These are phyloP conservation scores for Penicillium sp. DNA, from an alignment of 2,329 filamentous ascomycete genomes.

Conservation along the genomic window DNA sequence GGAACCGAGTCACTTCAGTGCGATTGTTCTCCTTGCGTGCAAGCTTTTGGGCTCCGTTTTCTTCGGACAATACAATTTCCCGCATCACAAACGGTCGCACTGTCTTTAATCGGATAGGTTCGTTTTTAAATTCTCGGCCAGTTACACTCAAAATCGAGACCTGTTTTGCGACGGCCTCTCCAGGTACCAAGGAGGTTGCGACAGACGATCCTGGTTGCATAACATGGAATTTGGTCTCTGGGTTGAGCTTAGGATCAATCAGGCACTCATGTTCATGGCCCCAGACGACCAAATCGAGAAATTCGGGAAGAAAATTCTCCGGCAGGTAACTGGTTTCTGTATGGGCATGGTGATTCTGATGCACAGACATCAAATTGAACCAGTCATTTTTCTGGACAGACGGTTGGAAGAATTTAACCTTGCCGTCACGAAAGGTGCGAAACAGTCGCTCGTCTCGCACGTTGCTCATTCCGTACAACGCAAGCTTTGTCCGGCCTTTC, in stretches of 20 bases:
- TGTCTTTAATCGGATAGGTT: slow-evolving; percentile 79
- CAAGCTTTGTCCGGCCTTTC: slow-evolving; percentile 88
- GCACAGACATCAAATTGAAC: slow-evolving; percentile 94
- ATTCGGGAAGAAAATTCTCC: slow-evolving; percentile 87
- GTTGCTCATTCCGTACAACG: slow-evolving; percentile 91
- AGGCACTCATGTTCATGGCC: slow-evolving; percentile 96
- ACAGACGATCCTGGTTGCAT: slow-evolving; percentile 98
- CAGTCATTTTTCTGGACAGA: slow-evolving; percentile 78
- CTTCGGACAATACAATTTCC: slow-evolving; percentile 74
- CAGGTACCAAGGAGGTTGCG: slow-evolving; percentile 84
- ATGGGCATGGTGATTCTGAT: slow-evolving; percentile 93
- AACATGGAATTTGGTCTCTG: slow-evolving; percentile 87
- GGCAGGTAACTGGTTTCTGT: slow-evolving; percentile 92
- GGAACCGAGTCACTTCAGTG: slow-evolving; percentile 70
- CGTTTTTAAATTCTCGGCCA: slow-evolving; percentile 74
- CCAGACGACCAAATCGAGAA: slow-evolving; percentile 90
- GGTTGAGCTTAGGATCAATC: slow-evolving; percentile 78
- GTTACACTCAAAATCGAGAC: slow-evolving; percentile 82
- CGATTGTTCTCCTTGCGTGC: slow-evolving; percentile 81
- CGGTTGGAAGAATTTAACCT: slow-evolving; percentile 90
- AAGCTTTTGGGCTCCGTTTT: slow-evolving; percentile 72
- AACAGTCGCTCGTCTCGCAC: slow-evolving; percentile 94
- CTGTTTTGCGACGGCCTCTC: slow-evolving; percentile 87
- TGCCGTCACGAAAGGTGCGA: slow-evolving; percentile 85
- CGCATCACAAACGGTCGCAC: slow-evolving; percentile 87